Evolutionary conservation across 345 rosid species (phyloP).

Genomic region (Euphorbia pulcherrima): DNA sequence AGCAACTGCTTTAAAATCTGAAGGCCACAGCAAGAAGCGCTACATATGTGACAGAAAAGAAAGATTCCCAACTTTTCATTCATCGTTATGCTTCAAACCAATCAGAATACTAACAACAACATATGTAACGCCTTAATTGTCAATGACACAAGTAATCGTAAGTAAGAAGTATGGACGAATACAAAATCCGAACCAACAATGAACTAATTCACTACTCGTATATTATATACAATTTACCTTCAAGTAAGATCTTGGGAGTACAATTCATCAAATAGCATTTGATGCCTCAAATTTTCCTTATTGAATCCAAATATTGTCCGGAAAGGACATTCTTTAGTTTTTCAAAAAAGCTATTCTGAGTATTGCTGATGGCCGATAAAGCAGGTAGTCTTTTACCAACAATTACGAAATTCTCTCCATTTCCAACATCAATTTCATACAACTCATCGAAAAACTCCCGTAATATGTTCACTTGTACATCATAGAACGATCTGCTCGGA

Average conservation of each 20-base stretch:
- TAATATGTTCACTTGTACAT: conserved; percentile 33
- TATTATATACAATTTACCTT: not conserved
- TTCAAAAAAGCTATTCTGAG: conserved; percentile 30
- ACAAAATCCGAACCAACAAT: not conserved
- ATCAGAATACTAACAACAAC: not conserved
- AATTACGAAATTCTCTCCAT: conserved; percentile 64
- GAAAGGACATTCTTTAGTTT: conserved; percentile 30
- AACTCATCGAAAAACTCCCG: conserved; percentile 46
- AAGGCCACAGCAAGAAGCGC: not conserved
- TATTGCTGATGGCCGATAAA: conserved; percentile 14
- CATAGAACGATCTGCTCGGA: conserved; percentile 38
- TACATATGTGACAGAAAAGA: not conserved
- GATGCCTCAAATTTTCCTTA: conserved; percentile 40
- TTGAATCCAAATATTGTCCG: conserved; percentile 44
- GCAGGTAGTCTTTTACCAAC: conserved; percentile 35
- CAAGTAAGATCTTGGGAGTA: not conserved
- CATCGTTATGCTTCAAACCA: not conserved
- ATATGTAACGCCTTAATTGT: not conserved
- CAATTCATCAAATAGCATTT: not conserved
- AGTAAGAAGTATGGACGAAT: too few relatives aligned
- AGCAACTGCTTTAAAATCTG: not conserved
- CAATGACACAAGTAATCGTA: not conserved
- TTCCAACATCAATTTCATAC: conserved; percentile 71
- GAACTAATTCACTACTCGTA: not conserved
- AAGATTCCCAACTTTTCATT: not conserved